phyloP scores from a whole-genome alignment of 73 alveolate genomes.

The Paramecium caudatum region DNA sequence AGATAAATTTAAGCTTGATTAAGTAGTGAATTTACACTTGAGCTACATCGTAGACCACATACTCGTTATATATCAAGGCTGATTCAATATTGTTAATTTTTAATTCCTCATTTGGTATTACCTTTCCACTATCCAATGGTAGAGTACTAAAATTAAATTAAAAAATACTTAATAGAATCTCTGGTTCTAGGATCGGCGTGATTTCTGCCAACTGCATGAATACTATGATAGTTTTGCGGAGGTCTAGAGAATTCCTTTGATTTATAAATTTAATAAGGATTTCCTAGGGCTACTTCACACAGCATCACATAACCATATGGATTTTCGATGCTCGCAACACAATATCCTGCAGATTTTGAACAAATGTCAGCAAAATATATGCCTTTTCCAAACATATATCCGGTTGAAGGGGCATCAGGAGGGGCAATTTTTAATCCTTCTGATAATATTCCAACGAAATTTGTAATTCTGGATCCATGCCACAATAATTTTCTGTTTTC shows the following conservation, averaged over 20 bases:
- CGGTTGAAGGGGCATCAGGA: constrained; percentile 93
- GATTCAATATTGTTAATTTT: constrained; percentile 69
- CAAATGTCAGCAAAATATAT: constrained; percentile 97
- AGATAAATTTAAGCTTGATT: constrained; percentile 66
- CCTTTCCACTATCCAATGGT: constrained; percentile 58
- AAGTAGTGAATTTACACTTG: constrained; percentile 77
- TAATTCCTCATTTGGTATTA: constrained; percentile 78
- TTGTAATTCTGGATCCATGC: constrained; percentile 90
- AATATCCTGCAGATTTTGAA: constrained; percentile 89
- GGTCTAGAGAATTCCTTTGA: constrained; percentile 82
- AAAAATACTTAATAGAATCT: neutral
- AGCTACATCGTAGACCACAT: constrained; percentile 86
- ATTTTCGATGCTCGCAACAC: constrained; percentile 78
- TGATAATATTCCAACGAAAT: constrained; percentile 86
- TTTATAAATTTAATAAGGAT: constrained; percentile 80
- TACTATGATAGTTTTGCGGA: constrained; percentile 84
- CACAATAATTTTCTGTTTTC: constrained; percentile 82
- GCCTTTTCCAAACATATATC: constrained; percentile 98
- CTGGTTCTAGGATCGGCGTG: constrained; percentile 43
- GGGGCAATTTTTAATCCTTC: constrained; percentile 94
- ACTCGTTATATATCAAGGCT: constrained; percentile 87
- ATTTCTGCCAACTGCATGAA: constrained; percentile 86
- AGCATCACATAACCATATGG: constrained; percentile 88
- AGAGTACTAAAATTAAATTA: constrained; percentile 18
- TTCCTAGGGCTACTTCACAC: constrained; percentile 97